Conservation (phyloP, 139 green algal genomes). For the Tetradesmus lagerheimii region DNA sequence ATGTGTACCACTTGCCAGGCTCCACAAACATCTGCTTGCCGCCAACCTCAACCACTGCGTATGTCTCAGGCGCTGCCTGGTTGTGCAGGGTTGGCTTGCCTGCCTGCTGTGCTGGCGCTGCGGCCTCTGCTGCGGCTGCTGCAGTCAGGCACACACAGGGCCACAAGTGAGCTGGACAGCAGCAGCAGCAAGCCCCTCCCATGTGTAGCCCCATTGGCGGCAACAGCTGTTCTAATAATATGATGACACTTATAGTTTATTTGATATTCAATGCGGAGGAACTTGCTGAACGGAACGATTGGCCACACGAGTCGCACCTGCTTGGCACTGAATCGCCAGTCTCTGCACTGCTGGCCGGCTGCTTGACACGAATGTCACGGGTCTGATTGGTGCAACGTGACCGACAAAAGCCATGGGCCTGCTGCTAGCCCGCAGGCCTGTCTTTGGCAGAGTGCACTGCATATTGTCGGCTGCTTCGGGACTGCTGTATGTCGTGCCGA, state of each 20-base stretch:
- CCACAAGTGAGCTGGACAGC: background rate
- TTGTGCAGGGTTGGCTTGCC: slow-evolving; percentile 58
- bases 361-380: background rate
- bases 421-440: slow-evolving; percentile 40
- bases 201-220: background rate
- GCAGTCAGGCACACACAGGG: background rate
- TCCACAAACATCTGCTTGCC: slow-evolving; percentile 94
- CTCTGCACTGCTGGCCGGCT: slow-evolving; percentile 35
- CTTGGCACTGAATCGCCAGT: slow-evolving; percentile 34
- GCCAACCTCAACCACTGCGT: slow-evolving; percentile 92
- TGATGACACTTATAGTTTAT: background rate
- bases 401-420: slow-evolving; percentile 29
- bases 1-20: slow-evolving; percentile 93
- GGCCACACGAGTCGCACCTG: slow-evolving; percentile 31
- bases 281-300: background rate
- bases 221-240: background rate
- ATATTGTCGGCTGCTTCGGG: slow-evolving; percentile 22
- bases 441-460: slow-evolving; percentile 31
- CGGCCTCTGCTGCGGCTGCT: slow-evolving; percentile 53
- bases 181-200: background rate
- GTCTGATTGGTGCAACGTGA: background rate
- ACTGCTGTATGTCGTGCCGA: background rate
- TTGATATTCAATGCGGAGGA: background rate
- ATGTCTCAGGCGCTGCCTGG: slow-evolving; percentile 69
- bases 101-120: slow-evolving; percentile 15